These are phyloP conservation scores for Thelephora aurantiotincta DNA, from an alignment of 768 basidiomycete species.

Conservation along the genomic window DNA sequence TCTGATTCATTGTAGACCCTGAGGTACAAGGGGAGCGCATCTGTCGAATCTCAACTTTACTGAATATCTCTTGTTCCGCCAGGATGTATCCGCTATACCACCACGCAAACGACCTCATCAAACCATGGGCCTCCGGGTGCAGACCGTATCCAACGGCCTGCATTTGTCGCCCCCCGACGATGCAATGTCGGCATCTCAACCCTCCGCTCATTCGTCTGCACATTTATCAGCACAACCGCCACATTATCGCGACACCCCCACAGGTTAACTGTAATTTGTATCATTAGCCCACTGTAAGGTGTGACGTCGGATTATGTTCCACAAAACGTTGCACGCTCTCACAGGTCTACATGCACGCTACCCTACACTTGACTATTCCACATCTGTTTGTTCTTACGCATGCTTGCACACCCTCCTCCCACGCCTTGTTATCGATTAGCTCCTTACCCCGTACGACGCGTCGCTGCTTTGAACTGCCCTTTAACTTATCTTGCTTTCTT, in stretches of 20 bases:
- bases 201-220: neutral
- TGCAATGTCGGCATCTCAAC: constrained; percentile 34
- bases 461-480: too few species aligned
- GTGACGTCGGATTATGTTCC: too few species aligned
- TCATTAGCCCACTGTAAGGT: neutral
- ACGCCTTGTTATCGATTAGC: too few species aligned
- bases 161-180: constrained; percentile 43
- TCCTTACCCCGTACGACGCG: too few species aligned
- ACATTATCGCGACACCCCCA: neutral
- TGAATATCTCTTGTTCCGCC: constrained; percentile 10
- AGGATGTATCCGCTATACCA: constrained; percentile 40
- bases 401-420: too few species aligned
- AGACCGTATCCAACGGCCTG: constrained; percentile 37
- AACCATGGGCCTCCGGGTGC: constrained; percentile 37
- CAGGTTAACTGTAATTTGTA: neutral
- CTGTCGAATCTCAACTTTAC: neutral
- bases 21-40: neutral
- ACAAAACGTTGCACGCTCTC: too few species aligned
- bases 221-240: neutral
- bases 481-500: too few species aligned
- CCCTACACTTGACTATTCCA: neutral
- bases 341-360: neutral
- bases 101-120: constrained; percentile 51
- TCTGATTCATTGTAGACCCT: neutral
- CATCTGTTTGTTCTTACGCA: neutral